Evolutionary conservation across 208 protist genomes (phyloP).

Genomic region (Porcisia deanei): DNA sequence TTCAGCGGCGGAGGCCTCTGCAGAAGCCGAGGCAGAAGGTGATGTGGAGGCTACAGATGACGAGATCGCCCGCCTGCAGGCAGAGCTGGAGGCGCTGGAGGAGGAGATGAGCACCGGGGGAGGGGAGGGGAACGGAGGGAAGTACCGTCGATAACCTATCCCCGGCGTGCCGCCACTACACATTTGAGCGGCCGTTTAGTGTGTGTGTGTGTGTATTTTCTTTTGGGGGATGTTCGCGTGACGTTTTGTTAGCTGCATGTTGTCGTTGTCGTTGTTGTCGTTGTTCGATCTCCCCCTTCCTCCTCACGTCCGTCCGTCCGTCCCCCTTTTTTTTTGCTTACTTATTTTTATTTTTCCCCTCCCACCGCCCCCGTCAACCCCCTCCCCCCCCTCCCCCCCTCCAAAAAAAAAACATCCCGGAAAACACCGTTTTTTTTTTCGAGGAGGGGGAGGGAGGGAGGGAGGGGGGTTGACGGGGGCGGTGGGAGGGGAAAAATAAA

Average conservation of each 20-base stretch:
- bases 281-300: not conserved
- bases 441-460: too few species aligned
- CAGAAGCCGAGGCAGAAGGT: slow-evolving; percentile 5
- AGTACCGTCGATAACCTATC: not conserved
- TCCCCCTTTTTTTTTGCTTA: not conserved
- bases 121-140: slow-evolving; percentile 3
- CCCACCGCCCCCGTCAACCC: too few species aligned
- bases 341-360: not conserved
- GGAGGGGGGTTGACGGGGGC: too few species aligned
- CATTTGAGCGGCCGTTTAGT: not conserved
- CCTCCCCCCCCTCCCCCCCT: too few species aligned
- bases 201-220: not conserved
- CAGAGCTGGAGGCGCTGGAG: slow-evolving; percentile 84
- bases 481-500: too few species aligned
- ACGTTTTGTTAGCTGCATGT: not conserved
- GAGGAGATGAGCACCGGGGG: slow-evolving; percentile 28
- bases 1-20: not conserved
- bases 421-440: too few species aligned
- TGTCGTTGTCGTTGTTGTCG: not conserved
- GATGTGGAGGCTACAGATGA: slow-evolving; percentile 39
- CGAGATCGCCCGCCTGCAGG: slow-evolving; percentile 82
- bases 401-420: too few species aligned
- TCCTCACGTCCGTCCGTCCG: too few species aligned
- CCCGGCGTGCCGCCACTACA: too few species aligned
- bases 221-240: not conserved